A percentile compares a stretch with the other conserved stretches of the same genome.
Conservation (phyloP, 2,329 filamentous ascomycete genomes). For the Aspergillus costaricaensis region DNA sequence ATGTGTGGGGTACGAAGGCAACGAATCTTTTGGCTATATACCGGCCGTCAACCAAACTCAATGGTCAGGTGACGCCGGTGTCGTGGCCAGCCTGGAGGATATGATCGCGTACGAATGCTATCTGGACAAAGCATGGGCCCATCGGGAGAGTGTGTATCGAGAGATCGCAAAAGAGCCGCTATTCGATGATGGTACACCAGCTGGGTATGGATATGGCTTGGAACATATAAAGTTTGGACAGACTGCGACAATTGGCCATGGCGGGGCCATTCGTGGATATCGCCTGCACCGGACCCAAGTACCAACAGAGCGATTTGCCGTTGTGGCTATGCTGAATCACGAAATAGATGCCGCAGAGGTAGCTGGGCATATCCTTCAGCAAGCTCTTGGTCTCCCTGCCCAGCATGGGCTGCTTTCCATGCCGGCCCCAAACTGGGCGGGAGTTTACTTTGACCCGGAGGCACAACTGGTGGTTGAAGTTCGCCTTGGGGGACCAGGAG, state of each 20-base stretch:
- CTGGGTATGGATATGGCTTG: constrained; percentile 44
- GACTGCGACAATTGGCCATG: constrained; percentile 39
- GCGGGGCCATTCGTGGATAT: constrained; percentile 48
- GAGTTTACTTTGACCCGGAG: constrained; percentile 43
- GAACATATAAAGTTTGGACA: constrained; percentile 27
- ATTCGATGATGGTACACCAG: constrained; percentile 38
- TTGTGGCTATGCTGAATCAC: constrained; percentile 47
- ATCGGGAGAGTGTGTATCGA: constrained; percentile 39
- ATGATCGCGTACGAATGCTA: constrained; percentile 51
- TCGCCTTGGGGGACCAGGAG: constrained; percentile 26
- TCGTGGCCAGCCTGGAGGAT: constrained; percentile 48
- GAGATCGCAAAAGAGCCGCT: constrained; percentile 28
- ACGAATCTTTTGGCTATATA: constrained; percentile 39
- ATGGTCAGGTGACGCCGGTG: constrained; percentile 51
- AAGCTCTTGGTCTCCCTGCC: constrained; percentile 28
- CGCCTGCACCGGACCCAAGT: constrained; percentile 40
- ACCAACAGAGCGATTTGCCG: constrained; percentile 38
- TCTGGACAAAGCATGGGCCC: constrained; percentile 35
- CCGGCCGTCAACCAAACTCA: constrained; percentile 46
- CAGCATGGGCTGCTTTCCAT: neutral
- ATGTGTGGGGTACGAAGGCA: constrained; percentile 49
- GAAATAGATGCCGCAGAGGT: constrained; percentile 33
- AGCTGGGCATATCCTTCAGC: constrained; percentile 31
- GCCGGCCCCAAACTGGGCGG: constrained; percentile 33
- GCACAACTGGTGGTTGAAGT: constrained; percentile 38